phyloP scores from a whole-genome alignment of 805 yeast genomes.

The Cyberlindnera petersonii region DNA sequence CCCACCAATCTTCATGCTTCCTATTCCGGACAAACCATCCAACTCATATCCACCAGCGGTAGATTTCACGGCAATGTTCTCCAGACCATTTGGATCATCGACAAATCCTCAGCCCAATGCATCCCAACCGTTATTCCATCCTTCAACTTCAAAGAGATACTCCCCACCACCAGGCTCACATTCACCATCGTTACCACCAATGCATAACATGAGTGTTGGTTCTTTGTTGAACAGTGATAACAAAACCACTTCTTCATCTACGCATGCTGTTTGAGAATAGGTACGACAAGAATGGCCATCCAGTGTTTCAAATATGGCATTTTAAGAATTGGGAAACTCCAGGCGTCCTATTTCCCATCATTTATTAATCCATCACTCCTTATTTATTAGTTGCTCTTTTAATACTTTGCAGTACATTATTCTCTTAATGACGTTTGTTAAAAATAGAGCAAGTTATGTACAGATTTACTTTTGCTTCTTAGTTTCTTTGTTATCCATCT shows the following conservation, averaged over 20 bases:
- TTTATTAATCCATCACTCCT: too few relatives aligned
- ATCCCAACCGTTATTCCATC: slow-evolving; percentile 2
- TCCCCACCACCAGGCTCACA: slow-evolving; percentile 1
- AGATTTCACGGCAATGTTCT: slow-evolving; percentile 38
- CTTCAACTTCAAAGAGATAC: slow-evolving; percentile 1
- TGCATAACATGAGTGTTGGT: slow-evolving; percentile 19
- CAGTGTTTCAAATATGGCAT: too few relatives aligned
- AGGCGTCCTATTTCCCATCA: too few relatives aligned
- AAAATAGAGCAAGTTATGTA: too few relatives aligned
- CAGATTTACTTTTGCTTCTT: not conserved
- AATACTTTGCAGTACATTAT: too few relatives aligned
- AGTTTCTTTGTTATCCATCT: not conserved
- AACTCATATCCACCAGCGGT: slow-evolving; percentile 33
- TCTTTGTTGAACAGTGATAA: slow-evolving; percentile 19
- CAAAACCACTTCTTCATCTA: too few relatives aligned
- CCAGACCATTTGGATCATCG: slow-evolving; percentile 13
- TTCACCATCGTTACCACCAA: slow-evolving; percentile 10
- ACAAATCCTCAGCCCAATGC: too few relatives aligned
- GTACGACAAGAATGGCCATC: too few relatives aligned
- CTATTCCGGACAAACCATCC: slow-evolving; percentile 11
- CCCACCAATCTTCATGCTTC: slow-evolving; percentile 26
- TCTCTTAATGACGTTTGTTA: too few relatives aligned
- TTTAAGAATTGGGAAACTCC: too few relatives aligned
- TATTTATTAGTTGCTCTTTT: too few relatives aligned
- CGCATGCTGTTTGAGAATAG: too few relatives aligned